Percentiles rank a stretch among this genome's conserved stretches.
Evolutionary conservation across 2,329 filamentous ascomycete genomes (phyloP).

Genomic region (Colletotrichum somersetense): DNA sequence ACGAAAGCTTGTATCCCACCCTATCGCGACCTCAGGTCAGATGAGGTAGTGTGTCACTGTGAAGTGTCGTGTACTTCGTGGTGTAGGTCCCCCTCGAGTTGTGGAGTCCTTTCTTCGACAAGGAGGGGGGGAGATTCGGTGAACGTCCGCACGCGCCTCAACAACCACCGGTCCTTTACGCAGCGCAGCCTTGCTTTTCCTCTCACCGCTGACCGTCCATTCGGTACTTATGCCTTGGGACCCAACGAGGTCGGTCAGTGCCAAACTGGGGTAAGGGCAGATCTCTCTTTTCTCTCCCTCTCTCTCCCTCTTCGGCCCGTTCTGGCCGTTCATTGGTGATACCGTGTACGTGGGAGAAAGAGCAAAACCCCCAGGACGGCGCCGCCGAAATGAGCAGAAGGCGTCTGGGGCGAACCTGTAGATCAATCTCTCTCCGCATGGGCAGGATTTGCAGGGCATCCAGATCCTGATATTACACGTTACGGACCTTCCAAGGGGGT

Average conservation of each 20-base stretch:
- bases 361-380: conserved; percentile 5
- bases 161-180: not conserved
- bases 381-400: conserved; percentile 32
- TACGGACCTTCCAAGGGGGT: not conserved
- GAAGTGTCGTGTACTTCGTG: too few relatives aligned
- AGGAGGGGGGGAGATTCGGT: not conserved
- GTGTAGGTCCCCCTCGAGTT: not conserved
- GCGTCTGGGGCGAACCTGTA: not conserved
- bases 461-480: not conserved
- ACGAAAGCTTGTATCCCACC: too few relatives aligned
- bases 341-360: conserved; percentile 1
- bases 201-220: conserved; percentile 1
- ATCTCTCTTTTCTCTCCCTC: not conserved
- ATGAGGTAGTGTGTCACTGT: too few relatives aligned
- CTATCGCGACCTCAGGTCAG: too few relatives aligned
- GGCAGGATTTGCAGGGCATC: conserved; percentile 1
- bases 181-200: not conserved
- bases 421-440: not conserved
- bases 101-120: not conserved
- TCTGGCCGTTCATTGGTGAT: not conserved
- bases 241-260: not conserved
- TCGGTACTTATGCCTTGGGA: not conserved
- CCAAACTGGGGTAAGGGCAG: not conserved
- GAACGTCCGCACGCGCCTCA: not conserved
- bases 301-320: not conserved